These are phyloP conservation scores for Haplographium delicatum DNA, from an alignment of 495 filamentous ascomycete species.

Conservation along the genomic window DNA sequence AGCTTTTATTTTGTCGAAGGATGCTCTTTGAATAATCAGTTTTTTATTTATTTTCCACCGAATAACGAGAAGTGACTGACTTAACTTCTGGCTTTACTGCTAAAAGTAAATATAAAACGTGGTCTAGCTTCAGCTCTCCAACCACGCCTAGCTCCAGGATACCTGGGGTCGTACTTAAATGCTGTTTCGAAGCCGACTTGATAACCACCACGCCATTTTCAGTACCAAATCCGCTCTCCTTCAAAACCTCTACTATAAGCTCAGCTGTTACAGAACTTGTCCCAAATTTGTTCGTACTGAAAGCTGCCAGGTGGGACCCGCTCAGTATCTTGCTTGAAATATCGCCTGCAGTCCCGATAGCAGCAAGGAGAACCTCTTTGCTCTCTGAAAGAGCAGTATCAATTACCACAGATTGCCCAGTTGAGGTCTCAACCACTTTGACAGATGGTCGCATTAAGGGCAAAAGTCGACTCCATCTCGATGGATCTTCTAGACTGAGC, in stretches of 20 bases:
- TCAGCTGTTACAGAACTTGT: background rate
- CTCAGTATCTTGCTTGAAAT: conserved; percentile 15
- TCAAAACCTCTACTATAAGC: conserved; percentile 9
- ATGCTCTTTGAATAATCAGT: conserved; percentile 6
- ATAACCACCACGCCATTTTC: conserved; percentile 16
- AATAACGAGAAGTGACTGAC: conserved; percentile 3
- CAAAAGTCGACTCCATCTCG: conserved; percentile 15
- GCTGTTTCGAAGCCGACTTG: conserved; percentile 6
- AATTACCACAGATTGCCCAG: conserved; percentile 3
- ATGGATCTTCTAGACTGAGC: conserved; percentile 11
- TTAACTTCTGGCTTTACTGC: conserved; percentile 8
- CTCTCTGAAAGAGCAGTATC: conserved; percentile 10
- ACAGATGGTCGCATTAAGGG: conserved; percentile 17
- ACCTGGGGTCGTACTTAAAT: background rate
- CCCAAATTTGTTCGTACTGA: conserved; percentile 5
- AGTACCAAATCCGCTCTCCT: conserved; percentile 9
- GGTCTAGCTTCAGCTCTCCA: conserved; percentile 15
- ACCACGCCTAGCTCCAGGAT: conserved; percentile 6
- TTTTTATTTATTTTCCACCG: background rate
- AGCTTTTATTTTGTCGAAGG: conserved; percentile 6
- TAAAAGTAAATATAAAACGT: conserved; percentile 12
- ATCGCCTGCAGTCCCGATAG: conserved; percentile 8
- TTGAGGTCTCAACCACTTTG: conserved; percentile 7
- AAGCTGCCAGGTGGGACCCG: conserved; percentile 15
- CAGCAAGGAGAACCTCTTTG: conserved; percentile 11